Conservation (phyloP, 179 eudicot species). For the Camellia oleifera region DNA sequence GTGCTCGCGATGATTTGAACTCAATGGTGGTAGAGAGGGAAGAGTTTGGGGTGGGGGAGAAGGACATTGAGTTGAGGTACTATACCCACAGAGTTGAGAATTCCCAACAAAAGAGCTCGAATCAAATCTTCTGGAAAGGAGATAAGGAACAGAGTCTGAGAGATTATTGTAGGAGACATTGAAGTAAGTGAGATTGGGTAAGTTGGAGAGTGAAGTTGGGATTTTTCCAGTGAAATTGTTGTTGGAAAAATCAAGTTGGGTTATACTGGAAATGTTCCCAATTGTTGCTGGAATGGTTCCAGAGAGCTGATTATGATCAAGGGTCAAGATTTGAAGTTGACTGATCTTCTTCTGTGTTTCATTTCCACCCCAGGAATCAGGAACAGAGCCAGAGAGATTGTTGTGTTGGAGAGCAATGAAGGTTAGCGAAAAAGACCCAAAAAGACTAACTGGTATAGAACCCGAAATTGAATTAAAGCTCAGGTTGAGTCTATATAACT, state of each 20-base stretch:
- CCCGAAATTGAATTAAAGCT: conserved; percentile 66
- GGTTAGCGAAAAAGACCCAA: conserved; percentile 41
- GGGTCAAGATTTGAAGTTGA: conserved; percentile 41
- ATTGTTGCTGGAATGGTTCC: conserved; percentile 56
- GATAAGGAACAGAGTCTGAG: conserved; percentile 67
- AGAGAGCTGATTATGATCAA: conserved; percentile 52
- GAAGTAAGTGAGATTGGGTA: conserved; percentile 46
- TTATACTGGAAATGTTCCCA: conserved; percentile 43
- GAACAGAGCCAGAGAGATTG: conserved; percentile 66
- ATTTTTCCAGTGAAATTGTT: conserved; percentile 64
- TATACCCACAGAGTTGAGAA: conserved; percentile 66
- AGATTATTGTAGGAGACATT: conserved; percentile 79
- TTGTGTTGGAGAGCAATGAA: conserved; percentile 64
- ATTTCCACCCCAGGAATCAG: conserved; percentile 44
- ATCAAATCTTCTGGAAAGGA: conserved; percentile 56
- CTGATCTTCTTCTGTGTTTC: conserved; percentile 10
- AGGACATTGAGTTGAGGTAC: conserved; percentile 51
- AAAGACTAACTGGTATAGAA: conserved; percentile 47
- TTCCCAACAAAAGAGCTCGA: conserved; percentile 74
- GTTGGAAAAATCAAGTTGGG: conserved; percentile 57
- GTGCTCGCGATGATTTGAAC: conserved; percentile 22
- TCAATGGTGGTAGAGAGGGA: conserved; percentile 18
- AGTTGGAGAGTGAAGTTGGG: conserved; percentile 45
- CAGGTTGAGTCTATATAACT: conserved; percentile 59
- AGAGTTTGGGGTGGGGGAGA: conserved; percentile 28